Evolutionary conservation across 805 yeast genomes (phyloP).

Genomic region (Saturnispora mendoncae): DNA sequence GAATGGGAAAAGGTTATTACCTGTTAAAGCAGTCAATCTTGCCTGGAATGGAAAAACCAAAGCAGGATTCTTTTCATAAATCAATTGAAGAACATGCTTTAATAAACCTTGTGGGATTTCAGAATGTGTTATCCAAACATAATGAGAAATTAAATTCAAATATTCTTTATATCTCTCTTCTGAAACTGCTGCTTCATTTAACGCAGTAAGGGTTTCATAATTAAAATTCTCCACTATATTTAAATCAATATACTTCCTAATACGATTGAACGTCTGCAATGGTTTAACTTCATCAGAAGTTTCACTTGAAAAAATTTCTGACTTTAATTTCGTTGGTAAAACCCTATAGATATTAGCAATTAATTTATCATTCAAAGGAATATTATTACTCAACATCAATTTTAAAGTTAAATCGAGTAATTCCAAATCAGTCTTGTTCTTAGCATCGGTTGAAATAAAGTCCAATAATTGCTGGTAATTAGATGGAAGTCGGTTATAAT

Average conservation of each 20-base stretch:
- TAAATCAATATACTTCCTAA: not conserved
- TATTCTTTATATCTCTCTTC: conserved; percentile 12
- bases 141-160: conserved; percentile 3
- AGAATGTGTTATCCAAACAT: conserved; percentile 5
- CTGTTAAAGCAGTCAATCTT: not conserved
- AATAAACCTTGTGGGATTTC: conserved; percentile 10
- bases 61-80: not conserved
- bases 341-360: not conserved
- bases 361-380: conserved; percentile 4
- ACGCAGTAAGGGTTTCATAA: conserved; percentile 4
- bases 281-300: not conserved
- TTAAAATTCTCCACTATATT: conserved; percentile 2
- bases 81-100: not conserved
- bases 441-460: not conserved
- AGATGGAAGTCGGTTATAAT: too few species aligned
- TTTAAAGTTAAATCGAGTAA: not conserved
- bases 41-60: conserved; percentile 2
- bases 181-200: conserved; percentile 6
- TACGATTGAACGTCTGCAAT: not conserved
- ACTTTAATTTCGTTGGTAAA: not conserved
- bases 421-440: not conserved
- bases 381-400: not conserved
- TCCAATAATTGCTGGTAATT: conserved; percentile 1
- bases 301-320: too few species aligned
- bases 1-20: conserved; percentile 3